Base-by-base conservation (phyloP, 495 filamentous ascomycete genomes). In the Tricharina praecox region DNA sequence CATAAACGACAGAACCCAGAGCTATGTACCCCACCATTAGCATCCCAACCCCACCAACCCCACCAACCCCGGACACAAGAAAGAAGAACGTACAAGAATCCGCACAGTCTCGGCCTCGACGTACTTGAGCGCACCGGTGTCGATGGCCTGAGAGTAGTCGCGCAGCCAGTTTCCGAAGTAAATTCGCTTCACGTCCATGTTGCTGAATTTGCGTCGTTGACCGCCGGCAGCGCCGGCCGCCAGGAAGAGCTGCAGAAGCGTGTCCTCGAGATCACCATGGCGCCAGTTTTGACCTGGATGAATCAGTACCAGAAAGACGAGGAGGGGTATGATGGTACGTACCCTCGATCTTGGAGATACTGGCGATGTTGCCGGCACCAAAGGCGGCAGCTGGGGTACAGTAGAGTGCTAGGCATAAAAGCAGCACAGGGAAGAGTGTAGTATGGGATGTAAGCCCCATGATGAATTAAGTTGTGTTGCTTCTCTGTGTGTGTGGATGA, bases 211-310 rank as follows among this genome's bases (percentile, higher is more conserved):
- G 68, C 82, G 80, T 3, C 33, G 30, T 10, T 26, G 15, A 3
- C 45, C 45, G 53, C 81, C 81, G 50, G 83, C 81, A 32, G 78
- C 76, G 46, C 74, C 75, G 42, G 73, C 70, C n/a, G 84, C 77
- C 71, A 90, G 79, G 46, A 78, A 59, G 23, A 93, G 65, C 38
- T 67, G 73, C 48, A 93, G 74, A 16, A 93, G 72, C 24, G 79
- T 75, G 69, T 94, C 86, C 71, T 93, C 86, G 59, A 94, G 90
- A 63, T 96, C 88, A 49, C 86, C 86, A 77, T 94, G 86, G 38
- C 86, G 84, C 82, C 83, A 94, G 62, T 92, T 92, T 52, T 77
- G 67, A 48, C 85, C 86, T 47, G 48, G 48, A 19, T n/a, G n/a
- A n/a, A n/a, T n/a, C n/a, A n/a, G n/a, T n/a, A n/a, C n/a, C n/a